A percentile compares a stretch with the other conserved stretches of the same genome.
Conservation (phyloP, 106 monocot genomes). For the Phalaenopsis equestris region DNA sequence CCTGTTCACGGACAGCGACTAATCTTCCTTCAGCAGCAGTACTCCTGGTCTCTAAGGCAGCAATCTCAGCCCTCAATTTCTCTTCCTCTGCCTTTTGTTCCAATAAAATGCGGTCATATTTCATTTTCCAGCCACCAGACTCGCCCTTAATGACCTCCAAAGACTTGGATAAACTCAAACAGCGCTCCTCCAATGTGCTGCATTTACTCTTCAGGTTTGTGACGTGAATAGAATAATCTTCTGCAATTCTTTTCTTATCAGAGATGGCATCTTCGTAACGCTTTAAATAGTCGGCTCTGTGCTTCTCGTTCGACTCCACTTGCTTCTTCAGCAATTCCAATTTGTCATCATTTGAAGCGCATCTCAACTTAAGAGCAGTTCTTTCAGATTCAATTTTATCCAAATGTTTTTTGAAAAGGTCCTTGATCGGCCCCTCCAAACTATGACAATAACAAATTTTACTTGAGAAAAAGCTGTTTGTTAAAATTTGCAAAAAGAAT, state of each 20-base stretch:
- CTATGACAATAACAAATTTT: constrained; percentile 26
- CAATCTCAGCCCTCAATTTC: constrained; percentile 52
- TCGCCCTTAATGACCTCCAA: constrained; percentile 44
- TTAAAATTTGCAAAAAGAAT: not conserved
- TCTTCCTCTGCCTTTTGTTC: constrained; percentile 72
- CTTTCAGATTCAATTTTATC: constrained; percentile 61
- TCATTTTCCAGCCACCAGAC: constrained; percentile 64
- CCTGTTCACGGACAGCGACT: constrained; percentile 78
- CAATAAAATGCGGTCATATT: constrained; percentile 36
- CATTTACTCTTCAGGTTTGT: constrained; percentile 75
- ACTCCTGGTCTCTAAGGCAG: constrained; percentile 58
- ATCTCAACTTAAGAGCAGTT: constrained; percentile 42
- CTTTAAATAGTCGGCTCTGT: constrained; percentile 66
- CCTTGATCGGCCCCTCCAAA: constrained; percentile 65
- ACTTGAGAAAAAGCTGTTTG: not conserved
- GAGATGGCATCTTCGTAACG: constrained; percentile 76
- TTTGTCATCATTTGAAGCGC: constrained; percentile 65
- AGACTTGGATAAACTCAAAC: constrained; percentile 42
- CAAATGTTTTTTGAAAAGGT: constrained; percentile 58
- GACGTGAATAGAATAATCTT: constrained; percentile 62
- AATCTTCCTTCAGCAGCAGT: constrained; percentile 69
- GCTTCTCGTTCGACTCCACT: constrained; percentile 78
- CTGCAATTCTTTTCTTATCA: constrained; percentile 75
- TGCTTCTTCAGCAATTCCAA: constrained; percentile 67
- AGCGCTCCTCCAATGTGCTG: constrained; percentile 79